Evolutionary conservation across 2,329 filamentous ascomycete genomes (phyloP), one percentile per base, ranked within the genome.

Genomic region (Exophiala sideris): DNA sequence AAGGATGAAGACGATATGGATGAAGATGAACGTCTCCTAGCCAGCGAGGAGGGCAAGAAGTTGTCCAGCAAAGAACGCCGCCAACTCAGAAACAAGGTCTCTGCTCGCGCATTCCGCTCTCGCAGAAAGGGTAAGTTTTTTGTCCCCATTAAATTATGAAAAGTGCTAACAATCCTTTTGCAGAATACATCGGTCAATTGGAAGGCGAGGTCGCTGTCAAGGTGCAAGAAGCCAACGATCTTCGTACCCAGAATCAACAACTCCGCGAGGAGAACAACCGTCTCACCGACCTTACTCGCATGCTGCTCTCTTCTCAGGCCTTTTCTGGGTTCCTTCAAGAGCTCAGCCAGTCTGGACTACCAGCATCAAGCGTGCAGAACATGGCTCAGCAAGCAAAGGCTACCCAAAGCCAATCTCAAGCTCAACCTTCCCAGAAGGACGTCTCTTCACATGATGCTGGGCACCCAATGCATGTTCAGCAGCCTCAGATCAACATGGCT

Each of bases 1-100:
- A 97, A 97, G 79, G 91, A 96, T 41, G 91, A 97, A 66, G 91
- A 96, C 58, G 92, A 97, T 49, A 97, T 99, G 92, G 94, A 99
- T 65, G 92, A 96, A 71, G 94, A 97, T 65, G 94, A 97, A 79
- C 83, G 89, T 62, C 79, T 96, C 8, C 79, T 96, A 45, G 90
- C 90, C n/a, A 96, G 91, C 57, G 94, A 99, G 67, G 92, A 96
- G 74, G 94, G 92, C 66, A 99, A 99, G 85, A 96, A 96, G 78
- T 82, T 99, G n/a, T 94, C 86, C 73, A 95, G 90, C 79, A 97
- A 97, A 76, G 91, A 97, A 74, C 86, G 94, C 57, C 86, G 94
- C 63, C 94, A 97, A 73, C 81, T 99, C n/a, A 85, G 94, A 61
- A 99, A 99, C 82, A 99, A 99, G 76, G 94, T 99, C 3, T 99